Percentiles rank a stretch among this genome's conserved stretches.
These are phyloP conservation scores for Glebionis coronaria DNA, from an alignment of 129 eudicot genomes.

Conservation along the genomic window DNA sequence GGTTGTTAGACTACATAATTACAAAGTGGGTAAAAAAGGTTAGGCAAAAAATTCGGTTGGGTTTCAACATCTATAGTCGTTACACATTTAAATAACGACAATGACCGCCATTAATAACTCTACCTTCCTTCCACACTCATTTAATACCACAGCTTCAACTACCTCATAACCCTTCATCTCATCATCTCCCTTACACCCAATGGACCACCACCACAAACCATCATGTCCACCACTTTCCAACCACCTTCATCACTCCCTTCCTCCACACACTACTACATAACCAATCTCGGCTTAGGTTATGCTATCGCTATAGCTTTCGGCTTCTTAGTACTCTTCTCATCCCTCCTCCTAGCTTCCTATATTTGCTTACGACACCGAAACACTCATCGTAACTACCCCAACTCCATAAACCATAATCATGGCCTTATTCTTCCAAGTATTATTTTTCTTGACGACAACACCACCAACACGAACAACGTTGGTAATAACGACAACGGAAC, in stretches of 20 bases:
- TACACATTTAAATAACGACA: constrained; percentile 3
- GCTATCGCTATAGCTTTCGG: constrained; percentile 78
- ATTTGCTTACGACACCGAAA: constrained; percentile 59
- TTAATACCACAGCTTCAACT: constrained; percentile 64
- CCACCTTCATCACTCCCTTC: constrained; percentile 28
- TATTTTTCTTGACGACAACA: constrained; percentile 67
- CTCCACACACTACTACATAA: constrained; percentile 39
- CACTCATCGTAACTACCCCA: constrained; percentile 29
- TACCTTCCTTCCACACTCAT: constrained; percentile 41
- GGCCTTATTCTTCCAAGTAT: constrained; percentile 68
- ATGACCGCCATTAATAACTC: constrained; percentile 44
- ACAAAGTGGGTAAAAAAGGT: background rate
- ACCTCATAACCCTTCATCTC: constrained; percentile 51
- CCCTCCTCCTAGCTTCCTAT: constrained; percentile 63
- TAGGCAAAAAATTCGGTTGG: background rate
- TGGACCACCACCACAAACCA: constrained; percentile 6
- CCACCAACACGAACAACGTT: constrained; percentile 39
- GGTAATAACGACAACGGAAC: constrained; percentile 24
- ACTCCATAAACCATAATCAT: constrained; percentile 20
- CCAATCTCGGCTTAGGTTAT: constrained; percentile 65
- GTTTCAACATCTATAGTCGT: background rate
- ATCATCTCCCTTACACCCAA: constrained; percentile 31
- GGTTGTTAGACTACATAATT: no score
- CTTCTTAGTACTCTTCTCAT: constrained; percentile 69
- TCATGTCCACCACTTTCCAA: constrained; percentile 12